Conservation (phyloP, 495 filamentous ascomycete genomes). For the Podospora sp. region DNA sequence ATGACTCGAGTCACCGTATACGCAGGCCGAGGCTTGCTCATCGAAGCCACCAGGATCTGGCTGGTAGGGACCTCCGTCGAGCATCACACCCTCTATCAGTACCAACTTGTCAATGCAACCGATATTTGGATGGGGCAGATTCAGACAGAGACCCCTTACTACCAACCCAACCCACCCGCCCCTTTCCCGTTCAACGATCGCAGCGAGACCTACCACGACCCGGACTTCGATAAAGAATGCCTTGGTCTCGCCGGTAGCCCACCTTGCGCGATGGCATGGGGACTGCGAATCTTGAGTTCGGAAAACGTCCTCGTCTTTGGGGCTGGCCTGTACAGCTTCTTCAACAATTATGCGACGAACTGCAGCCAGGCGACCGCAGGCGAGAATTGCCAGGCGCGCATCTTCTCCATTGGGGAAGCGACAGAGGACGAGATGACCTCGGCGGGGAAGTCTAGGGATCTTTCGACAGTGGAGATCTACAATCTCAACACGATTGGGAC, state of each 20-base stretch:
- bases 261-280: conserved; percentile 65
- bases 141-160: conserved; percentile 91
- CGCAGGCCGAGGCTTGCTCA: conserved; percentile 80
- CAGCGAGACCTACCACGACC: conserved; percentile 69
- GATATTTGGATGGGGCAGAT: conserved; percentile 83
- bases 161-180: conserved; percentile 78
- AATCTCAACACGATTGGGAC: conserved; percentile 40
- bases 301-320: conserved; percentile 69
- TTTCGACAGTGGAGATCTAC: conserved; percentile 25
- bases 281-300: conserved; percentile 71
- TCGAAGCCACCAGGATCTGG: conserved; percentile 65
- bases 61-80: conserved; percentile 78
- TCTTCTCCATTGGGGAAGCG: conserved; percentile 41
- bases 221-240: conserved; percentile 60
- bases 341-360: conserved; percentile 77
- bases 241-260: conserved; percentile 34
- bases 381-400: conserved; percentile 83
- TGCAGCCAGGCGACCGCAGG: conserved; percentile 62
- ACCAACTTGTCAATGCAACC: conserved; percentile 74
- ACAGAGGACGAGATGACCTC: neutral
- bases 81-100: conserved; percentile 83
- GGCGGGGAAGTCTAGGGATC: neutral
- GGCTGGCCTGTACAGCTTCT: conserved; percentile 81
- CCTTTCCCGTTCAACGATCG: conserved; percentile 63
- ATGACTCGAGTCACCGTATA: conserved; percentile 77